Evolutionary conservation across 1,284 basidiomycete genomes (phyloP).

Genomic region (Ustilago cynodontis): DNA sequence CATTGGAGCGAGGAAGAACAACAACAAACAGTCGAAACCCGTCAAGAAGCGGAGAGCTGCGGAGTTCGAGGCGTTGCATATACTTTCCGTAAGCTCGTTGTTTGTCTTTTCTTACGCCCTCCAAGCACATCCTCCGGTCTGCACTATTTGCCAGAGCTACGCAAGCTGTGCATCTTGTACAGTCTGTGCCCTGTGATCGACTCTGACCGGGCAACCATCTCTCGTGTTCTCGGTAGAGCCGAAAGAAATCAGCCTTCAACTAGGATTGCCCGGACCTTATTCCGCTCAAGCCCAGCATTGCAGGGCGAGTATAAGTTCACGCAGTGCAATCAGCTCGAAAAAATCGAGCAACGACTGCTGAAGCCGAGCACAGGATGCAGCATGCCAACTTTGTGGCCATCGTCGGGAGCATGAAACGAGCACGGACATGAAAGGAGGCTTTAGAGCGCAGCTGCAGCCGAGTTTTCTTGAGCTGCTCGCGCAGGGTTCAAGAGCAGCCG

Average conservation of each 20-base stretch:
- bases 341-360: too few species aligned
- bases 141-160: background rate
- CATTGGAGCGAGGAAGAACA: slow-evolving; percentile 18
- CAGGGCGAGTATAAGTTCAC: too few species aligned
- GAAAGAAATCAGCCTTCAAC: too few species aligned
- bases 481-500: background rate
- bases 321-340: too few species aligned
- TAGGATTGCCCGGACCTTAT: too few species aligned
- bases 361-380: slow-evolving; percentile 8
- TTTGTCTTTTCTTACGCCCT: background rate
- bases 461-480: slow-evolving; percentile 17
- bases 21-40: background rate
- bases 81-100: slow-evolving; percentile 10
- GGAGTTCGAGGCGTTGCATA: slow-evolving; percentile 34
- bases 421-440: background rate
- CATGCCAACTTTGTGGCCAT: slow-evolving; percentile 17
- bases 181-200: background rate
- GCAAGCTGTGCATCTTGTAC: background rate
- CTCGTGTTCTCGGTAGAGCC: background rate
- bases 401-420: background rate
- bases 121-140: background rate
- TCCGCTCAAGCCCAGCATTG: too few species aligned
- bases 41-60: slow-evolving; percentile 8
- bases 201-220: background rate
- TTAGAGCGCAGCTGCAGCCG: slow-evolving; percentile 1